Percentiles rank a stretch among this genome's conserved stretches.
phyloP scores from a whole-genome alignment of 2,329 filamentous ascomycete genomes.

The Pezicula carpinea region DNA sequence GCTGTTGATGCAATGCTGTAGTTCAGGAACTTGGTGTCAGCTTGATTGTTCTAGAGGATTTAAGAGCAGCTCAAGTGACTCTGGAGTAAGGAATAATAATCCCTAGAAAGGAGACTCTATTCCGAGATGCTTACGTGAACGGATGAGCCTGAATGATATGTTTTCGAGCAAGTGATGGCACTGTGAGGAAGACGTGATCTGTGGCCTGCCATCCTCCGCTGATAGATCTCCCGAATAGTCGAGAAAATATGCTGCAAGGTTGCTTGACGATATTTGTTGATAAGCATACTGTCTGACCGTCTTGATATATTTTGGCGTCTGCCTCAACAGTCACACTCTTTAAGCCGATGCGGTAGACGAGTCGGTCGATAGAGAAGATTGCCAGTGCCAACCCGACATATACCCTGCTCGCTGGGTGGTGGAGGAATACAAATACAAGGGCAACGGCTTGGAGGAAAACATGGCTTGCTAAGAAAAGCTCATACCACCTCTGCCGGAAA shows the following conservation, averaged over 20 bases:
- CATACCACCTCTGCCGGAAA: conserved; percentile 57
- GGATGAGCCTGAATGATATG: conserved; percentile 58
- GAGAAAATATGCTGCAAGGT: conserved; percentile 4
- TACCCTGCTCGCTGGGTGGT: conserved; percentile 46
- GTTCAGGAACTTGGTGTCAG: too few relatives aligned
- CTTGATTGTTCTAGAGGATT: too few relatives aligned
- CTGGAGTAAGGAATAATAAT: too few relatives aligned
- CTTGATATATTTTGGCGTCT: conserved; percentile 47
- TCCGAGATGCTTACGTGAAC: too few relatives aligned
- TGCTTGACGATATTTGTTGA: conserved; percentile 22
- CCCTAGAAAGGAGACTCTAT: too few relatives aligned
- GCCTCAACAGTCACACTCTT: conserved; percentile 45
- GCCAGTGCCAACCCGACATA: conserved; percentile 49
- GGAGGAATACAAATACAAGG: conserved; percentile 53
- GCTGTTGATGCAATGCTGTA: conserved; percentile 59
- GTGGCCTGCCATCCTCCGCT: conserved; percentile 52
- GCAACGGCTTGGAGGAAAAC: conserved; percentile 51
- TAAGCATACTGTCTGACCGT: conserved; percentile 49
- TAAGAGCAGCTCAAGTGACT: too few relatives aligned
- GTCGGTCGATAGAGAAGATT: conserved; percentile 54
- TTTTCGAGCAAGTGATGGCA: conserved; percentile 48
- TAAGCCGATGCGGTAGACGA: conserved; percentile 50
- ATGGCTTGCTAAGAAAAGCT: conserved; percentile 56
- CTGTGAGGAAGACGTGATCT: conserved; percentile 59
- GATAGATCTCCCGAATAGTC: conserved; percentile 31